Evolutionary conservation across 2,329 filamentous ascomycete species (phyloP), one percentile per base, ranked within the genome.

Genomic region (Alternaria atra): DNA sequence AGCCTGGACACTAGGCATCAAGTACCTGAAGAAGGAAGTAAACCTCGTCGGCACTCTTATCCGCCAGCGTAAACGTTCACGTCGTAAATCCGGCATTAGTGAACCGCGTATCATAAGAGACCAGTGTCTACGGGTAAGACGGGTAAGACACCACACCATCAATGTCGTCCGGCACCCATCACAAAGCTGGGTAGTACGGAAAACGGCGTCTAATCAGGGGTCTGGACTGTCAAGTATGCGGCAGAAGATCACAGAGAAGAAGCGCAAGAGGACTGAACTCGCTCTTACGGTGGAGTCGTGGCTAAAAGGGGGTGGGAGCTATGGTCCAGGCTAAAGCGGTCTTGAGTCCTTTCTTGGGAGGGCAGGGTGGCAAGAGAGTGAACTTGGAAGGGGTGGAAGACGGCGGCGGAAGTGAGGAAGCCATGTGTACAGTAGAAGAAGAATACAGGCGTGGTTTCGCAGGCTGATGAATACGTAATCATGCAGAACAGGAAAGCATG

Each of bases 271-370:
- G 9, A 9, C 23, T 13, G 32, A 34, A 5, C 39, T 60, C 27
- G 37, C 40, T 2, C 4, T 27, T 17, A 57, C 40, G 27, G 58
- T 60, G 12, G 47, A 46, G 58, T 13, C 15, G 9, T 60, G 58
- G 58, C 58, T 60, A 27, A n/a, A 32, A 47, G 47, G 30, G 1
- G 32, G 34, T 8, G 46, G n/a, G 12, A 4, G 12, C 30, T 6
- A 20, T 40, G 17, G 30, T 30, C 0, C 1, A 2, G 15, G 17
- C 20, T 6, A 5, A 8, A n/a, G 30, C 0, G 17, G 40, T 9
- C 6, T 20, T 6, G 32, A 25, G 0, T 27, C 32, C 5, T 10
- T 27, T 2, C 0, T 25, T 4, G 15, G 5, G 25, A n/a, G 10
- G 12, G 17, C 4, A 15, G n/a, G n/a, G 12, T 4, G 20, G 2